Base-by-base conservation (phyloP, 176 grass and related monocot genomes). In the Poa annua region DNA sequence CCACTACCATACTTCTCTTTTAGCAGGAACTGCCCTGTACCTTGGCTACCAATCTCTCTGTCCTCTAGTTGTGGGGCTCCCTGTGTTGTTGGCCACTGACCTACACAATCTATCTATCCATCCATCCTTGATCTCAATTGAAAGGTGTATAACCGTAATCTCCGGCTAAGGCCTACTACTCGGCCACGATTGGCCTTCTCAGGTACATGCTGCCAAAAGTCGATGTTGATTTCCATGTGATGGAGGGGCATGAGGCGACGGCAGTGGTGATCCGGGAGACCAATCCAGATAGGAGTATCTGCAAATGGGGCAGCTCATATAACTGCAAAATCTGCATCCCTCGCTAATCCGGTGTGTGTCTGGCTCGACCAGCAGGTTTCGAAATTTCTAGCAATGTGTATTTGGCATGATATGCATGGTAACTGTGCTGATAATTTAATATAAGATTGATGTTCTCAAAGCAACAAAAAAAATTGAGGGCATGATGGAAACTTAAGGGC, bases 71-170 rank as follows among this genome's bases (percentile, higher is more conserved):
- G n/a, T 44, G 36, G 54, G 56, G 38, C 15, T 60, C 4, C 7
- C 12, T 20, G 36, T 62, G 38, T 4, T 60, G 55, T 78, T 78
- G 56, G 56, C 56, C 56, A 78, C 38, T 62, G 38, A 44, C 22
- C 38, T 78, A 61, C 55, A 63, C 38, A 78, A 62, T 62, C 55
- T 32, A 6, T 29, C 70, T 59, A 63, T 79, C 38, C 56, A 36
- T 36, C 49, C 49, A 78, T 61, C 76, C 24, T 45, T 41, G 39
- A 78, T 59, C 53, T 22, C 15, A 22, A 25, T 19, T 44, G 14
- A 19, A 29, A 51, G 47, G 44, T 12, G 44, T 10, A 45, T 45
- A 12, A 56, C 20, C 51, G 6, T 20, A 20, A 55, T 55, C 7
- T 55, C 0, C 2, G 44, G 44, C 44, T 45, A 45, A 45, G 20